A percentile compares a stretch with the other conserved stretches of the same genome.
These are phyloP conservation scores for Flaveria robusta DNA, from an alignment of 129 eudicot species.

Conservation along the genomic window DNA sequence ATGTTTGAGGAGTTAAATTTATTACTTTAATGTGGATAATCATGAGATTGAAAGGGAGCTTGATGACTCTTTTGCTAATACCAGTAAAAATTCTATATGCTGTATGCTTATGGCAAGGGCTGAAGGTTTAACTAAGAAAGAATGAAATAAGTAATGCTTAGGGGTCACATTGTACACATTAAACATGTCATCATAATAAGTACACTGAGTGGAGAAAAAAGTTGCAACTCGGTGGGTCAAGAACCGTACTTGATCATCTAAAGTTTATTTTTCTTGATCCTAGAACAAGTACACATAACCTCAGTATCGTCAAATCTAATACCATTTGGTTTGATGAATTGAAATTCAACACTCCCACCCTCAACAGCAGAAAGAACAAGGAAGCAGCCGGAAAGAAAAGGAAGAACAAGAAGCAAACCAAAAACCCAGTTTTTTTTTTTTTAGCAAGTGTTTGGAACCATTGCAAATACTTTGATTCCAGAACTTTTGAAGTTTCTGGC, in stretches of 20 bases:
- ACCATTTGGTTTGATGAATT: neutral
- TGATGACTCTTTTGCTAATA: neutral
- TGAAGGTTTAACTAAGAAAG: neutral
- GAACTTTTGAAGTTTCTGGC: neutral
- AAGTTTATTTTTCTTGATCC: neutral
- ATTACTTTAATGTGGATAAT: neutral
- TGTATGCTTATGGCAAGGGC: neutral
- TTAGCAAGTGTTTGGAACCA: conserved; percentile 10
- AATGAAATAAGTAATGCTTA: neutral
- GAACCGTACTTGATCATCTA: neutral
- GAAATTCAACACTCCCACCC: neutral
- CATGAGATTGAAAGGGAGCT: neutral
- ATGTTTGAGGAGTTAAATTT: neutral
- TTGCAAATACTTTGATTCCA: neutral
- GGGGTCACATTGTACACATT: neutral
- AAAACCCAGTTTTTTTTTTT: conserved; percentile 1
- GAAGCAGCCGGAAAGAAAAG: neutral
- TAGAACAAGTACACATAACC: neutral
- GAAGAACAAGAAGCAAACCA: neutral
- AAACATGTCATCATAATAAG: neutral
- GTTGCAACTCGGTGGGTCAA: neutral
- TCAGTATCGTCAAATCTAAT: neutral
- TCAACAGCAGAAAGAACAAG: neutral
- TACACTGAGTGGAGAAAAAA: neutral
- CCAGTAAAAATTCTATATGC: neutral